These are phyloP conservation scores for Cladosporium phlei DNA, from an alignment of 2,329 filamentous ascomycete genomes.

Conservation along the genomic window DNA sequence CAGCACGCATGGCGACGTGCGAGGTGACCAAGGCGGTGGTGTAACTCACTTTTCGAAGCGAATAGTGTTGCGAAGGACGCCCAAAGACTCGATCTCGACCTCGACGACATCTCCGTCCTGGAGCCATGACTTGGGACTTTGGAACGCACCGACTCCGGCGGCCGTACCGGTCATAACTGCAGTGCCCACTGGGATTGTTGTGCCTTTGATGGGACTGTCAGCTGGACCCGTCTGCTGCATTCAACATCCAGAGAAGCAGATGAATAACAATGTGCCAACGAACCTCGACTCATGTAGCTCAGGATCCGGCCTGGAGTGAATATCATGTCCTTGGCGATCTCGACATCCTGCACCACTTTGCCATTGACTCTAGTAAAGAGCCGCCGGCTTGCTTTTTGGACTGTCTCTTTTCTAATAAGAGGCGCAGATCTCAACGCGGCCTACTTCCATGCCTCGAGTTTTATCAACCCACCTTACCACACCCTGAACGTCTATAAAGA, in stretches of 20 bases:
- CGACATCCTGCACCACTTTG: slow-evolving; percentile 41
- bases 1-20: too few species aligned
- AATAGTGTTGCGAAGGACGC: slow-evolving; percentile 35
- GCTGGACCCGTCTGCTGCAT: too few species aligned
- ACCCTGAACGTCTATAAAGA: not conserved
- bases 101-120: slow-evolving; percentile 24
- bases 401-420: too few species aligned
- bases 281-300: slow-evolving; percentile 39
- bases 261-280: too few species aligned
- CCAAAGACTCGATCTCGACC: slow-evolving; percentile 40
- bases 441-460: not conserved
- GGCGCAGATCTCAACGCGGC: not conserved
- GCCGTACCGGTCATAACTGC: slow-evolving; percentile 47
- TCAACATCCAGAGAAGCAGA: not conserved
- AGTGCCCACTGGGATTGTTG: slow-evolving; percentile 27
- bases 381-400: too few species aligned
- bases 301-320: slow-evolving; percentile 4
- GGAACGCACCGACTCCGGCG: slow-evolving; percentile 25
- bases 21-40: not conserved
- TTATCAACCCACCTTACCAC: not conserved
- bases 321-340: slow-evolving; percentile 27
- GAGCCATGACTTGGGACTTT: slow-evolving; percentile 30
- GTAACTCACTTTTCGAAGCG: not conserved
- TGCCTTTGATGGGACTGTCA: not conserved
- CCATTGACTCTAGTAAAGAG: slow-evolving; percentile 48